Percentiles rank a stretch among this genome's conserved stretches.
Evolutionary conservation across 495 filamentous ascomycete genomes (phyloP).

Genomic region (Neurospora tetraspora): DNA sequence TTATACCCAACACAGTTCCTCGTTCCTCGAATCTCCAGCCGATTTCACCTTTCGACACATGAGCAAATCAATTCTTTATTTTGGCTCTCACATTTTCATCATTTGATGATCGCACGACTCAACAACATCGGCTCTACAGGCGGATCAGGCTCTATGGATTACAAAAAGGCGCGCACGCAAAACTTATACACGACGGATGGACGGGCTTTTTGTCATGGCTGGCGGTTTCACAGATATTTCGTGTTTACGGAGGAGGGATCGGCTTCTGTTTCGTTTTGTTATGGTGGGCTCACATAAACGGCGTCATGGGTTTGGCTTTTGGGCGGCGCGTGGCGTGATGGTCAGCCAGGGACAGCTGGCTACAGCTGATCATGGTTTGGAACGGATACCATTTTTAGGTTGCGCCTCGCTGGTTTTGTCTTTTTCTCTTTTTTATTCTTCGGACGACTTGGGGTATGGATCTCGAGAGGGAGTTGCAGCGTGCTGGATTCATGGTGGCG

Average conservation of each 20-base stretch:
- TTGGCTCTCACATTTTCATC: background rate
- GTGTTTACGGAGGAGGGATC: background rate
- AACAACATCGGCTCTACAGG: background rate
- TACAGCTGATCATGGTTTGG: background rate
- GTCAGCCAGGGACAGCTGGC: background rate
- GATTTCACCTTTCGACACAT: background rate
- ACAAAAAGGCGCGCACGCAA: background rate
- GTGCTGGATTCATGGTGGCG: background rate
- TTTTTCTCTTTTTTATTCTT: background rate
- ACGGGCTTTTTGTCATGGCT: background rate
- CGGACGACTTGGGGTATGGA: background rate
- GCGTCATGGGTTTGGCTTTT: background rate
- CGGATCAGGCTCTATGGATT: background rate
- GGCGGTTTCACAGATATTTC: background rate
- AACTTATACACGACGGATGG: background rate
- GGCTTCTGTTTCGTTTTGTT: background rate
- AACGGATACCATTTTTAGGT: background rate
- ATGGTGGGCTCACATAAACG: background rate
- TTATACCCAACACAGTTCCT: background rate
- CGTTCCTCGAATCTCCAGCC: background rate
- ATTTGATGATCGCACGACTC: background rate
- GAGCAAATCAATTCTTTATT: background rate
- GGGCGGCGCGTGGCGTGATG: background rate
- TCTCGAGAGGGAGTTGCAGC: background rate
- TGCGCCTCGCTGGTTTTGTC: background rate